A percentile compares a stretch with the other conserved stretches of the same genome.
Conservation (phyloP, 345 rosid species). For the Salix purpurea region DNA sequence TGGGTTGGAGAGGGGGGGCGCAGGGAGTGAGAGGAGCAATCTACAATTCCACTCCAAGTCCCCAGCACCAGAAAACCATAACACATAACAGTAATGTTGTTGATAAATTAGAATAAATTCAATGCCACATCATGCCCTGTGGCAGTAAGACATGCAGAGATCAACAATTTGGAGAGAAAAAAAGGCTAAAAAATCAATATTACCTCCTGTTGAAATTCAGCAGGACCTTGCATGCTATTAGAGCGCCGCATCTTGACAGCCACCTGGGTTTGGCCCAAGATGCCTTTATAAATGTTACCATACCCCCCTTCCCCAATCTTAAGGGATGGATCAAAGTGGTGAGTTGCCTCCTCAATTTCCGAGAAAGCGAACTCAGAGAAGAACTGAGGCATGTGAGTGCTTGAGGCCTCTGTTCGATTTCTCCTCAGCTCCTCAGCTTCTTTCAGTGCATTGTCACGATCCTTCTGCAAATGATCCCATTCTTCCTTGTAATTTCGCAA, state of each 20-base stretch:
- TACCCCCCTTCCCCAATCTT: slow-evolving; percentile 95
- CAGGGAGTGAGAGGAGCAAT: background rate
- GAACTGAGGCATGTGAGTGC: slow-evolving; percentile 41
- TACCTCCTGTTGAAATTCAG: slow-evolving; percentile 95
- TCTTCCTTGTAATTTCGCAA: slow-evolving; percentile 59
- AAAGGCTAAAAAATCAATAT: slow-evolving; percentile 8
- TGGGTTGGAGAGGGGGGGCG: background rate
- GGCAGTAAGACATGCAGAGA: background rate
- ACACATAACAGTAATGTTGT: background rate
- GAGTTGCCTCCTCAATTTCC: slow-evolving; percentile 71
- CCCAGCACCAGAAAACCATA: background rate
- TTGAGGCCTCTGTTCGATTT: slow-evolving; percentile 52
- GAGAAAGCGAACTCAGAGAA: slow-evolving; percentile 62
- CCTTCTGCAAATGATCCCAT: slow-evolving; percentile 60
- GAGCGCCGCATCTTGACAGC: slow-evolving; percentile 70
- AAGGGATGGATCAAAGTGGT: slow-evolving; percentile 52
- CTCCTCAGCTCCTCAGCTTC: slow-evolving; percentile 77
- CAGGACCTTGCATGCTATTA: slow-evolving; percentile 69
- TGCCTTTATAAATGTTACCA: slow-evolving; percentile 73
- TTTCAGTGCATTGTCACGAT: slow-evolving; percentile 70
- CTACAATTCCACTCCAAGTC: background rate
- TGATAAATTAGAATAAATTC: background rate
- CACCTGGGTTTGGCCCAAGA: slow-evolving; percentile 58
- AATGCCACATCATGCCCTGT: background rate
- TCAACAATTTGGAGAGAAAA: background rate